Percentiles rank a stretch among this genome's conserved stretches.
Conservation (phyloP, 768 basidiomycete species). For the Lactarius psammicola region DNA sequence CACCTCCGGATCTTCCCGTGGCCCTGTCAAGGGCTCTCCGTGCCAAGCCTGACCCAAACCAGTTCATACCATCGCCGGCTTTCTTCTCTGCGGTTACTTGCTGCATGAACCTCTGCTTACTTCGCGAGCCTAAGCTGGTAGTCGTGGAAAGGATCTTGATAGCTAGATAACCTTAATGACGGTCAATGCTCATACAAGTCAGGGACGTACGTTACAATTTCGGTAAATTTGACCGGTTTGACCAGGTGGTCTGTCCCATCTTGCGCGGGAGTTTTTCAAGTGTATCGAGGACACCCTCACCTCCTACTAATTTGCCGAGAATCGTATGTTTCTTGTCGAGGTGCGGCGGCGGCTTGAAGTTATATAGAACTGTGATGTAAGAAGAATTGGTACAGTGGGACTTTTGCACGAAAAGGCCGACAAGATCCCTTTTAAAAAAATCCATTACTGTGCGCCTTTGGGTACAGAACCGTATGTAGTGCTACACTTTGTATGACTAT, state of each 20-base stretch:
- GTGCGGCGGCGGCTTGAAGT: slow-evolving; percentile 78
- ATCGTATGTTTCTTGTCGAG: slow-evolving; percentile 95
- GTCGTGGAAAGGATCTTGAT: slow-evolving; percentile 93
- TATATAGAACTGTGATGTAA: slow-evolving; percentile 89
- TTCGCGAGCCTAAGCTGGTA: slow-evolving; percentile 83
- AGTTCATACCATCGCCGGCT: slow-evolving; percentile 69
- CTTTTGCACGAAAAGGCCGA: slow-evolving; percentile 14
- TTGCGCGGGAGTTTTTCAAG: slow-evolving; percentile 76
- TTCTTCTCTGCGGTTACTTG: slow-evolving; percentile 45
- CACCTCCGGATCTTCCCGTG: slow-evolving; percentile 39
- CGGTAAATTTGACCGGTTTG: slow-evolving; percentile 81
- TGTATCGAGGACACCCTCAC: slow-evolving; percentile 83
- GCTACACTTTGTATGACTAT: too few species aligned
- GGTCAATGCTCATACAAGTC: neutral
- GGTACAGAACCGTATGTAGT: too few species aligned
- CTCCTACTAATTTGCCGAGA: slow-evolving; percentile 95
- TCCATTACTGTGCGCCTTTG: too few species aligned
- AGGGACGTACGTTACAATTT: slow-evolving; percentile 73
- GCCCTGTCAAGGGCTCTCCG: slow-evolving; percentile 36
- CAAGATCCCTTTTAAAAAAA: too few species aligned
- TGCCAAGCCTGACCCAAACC: slow-evolving; percentile 84
- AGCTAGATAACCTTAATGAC: slow-evolving; percentile 42
- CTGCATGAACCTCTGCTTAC: slow-evolving; percentile 48
- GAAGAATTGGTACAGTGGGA: slow-evolving; percentile 8
- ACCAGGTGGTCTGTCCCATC: slow-evolving; percentile 84